Conservation (phyloP, 495 filamentous ascomycete species). For the Penicillium flavigenum region DNA sequence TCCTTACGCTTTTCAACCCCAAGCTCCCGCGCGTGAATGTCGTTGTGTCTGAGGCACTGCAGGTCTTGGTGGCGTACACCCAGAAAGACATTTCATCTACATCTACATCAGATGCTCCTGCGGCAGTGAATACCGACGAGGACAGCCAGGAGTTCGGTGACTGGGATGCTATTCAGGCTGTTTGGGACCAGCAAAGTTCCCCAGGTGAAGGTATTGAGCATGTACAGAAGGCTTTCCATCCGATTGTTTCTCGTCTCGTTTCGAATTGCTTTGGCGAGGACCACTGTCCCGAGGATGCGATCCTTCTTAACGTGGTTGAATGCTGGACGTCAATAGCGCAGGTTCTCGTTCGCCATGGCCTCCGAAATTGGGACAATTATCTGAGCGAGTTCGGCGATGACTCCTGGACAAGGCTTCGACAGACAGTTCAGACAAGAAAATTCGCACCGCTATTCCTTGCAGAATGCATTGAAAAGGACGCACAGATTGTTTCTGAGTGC, state of each 20-base stretch:
- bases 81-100: constrained; percentile 32
- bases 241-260: constrained; percentile 55
- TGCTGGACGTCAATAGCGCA: constrained; percentile 60
- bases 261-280: constrained; percentile 72
- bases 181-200: constrained; percentile 38
- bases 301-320: constrained; percentile 56
- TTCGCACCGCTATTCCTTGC: constrained; percentile 63
- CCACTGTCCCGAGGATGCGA: constrained; percentile 52
- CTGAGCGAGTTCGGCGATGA: constrained; percentile 54
- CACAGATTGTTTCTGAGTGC: constrained; percentile 42
- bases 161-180: constrained; percentile 56
- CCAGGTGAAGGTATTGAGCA: constrained; percentile 33
- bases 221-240: constrained; percentile 48
- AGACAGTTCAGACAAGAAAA: constrained; percentile 63
- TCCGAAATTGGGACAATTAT: constrained; percentile 58
- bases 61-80: constrained; percentile 40
- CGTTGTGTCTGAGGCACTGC: constrained; percentile 38
- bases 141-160: constrained; percentile 78
- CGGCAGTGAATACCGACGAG: constrained; percentile 42
- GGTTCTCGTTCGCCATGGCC: constrained; percentile 44
- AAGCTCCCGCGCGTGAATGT: constrained; percentile 35
- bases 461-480: constrained; percentile 52
- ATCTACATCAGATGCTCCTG: constrained; percentile 6
- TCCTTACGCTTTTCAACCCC: constrained; percentile 43
- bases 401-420: constrained; percentile 61